A percentile compares a stretch with the other conserved stretches of the same genome.
Conservation (phyloP, 768 basidiomycete species). For the Lepiota venenata region DNA sequence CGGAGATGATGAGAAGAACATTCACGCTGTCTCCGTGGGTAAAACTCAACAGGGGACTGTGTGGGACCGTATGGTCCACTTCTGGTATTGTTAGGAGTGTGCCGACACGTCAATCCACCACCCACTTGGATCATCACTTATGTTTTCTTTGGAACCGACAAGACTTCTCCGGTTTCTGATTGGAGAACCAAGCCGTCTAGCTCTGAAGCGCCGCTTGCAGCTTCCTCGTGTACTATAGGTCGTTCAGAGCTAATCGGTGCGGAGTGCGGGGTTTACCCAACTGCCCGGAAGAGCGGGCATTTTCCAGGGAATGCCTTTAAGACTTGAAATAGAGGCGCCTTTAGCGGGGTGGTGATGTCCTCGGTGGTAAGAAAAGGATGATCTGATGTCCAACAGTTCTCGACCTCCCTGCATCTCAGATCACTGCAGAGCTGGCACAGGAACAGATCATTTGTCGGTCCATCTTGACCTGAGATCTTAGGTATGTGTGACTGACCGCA, state of each 20-base stretch:
- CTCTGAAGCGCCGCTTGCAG: background rate
- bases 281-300: background rate
- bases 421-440: slow-evolving; percentile 21
- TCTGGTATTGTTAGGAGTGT: background rate
- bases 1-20: slow-evolving; percentile 4
- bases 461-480: slow-evolving; percentile 21
- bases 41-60: background rate
- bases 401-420: slow-evolving; percentile 17
- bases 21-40: background rate
- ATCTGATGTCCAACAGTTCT: slow-evolving; percentile 11
- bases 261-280: background rate
- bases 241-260: background rate
- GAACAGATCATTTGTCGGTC: slow-evolving; percentile 26
- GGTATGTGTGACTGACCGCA: slow-evolving; percentile 20
- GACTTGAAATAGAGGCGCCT: background rate
- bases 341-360: slow-evolving; percentile 7
- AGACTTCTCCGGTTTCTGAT: background rate
- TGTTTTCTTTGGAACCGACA: background rate
- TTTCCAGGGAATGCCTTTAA: background rate
- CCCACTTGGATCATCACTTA: background rate
- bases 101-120: slow-evolving; percentile 3
- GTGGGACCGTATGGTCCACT: background rate
- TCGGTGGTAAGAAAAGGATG: slow-evolving; percentile 9
- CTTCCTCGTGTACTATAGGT: background rate
- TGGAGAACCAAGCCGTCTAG: background rate